phyloP scores from a whole-genome alignment of 2,329 filamentous ascomycete genomes.

The Claviceps arundinis region DNA sequence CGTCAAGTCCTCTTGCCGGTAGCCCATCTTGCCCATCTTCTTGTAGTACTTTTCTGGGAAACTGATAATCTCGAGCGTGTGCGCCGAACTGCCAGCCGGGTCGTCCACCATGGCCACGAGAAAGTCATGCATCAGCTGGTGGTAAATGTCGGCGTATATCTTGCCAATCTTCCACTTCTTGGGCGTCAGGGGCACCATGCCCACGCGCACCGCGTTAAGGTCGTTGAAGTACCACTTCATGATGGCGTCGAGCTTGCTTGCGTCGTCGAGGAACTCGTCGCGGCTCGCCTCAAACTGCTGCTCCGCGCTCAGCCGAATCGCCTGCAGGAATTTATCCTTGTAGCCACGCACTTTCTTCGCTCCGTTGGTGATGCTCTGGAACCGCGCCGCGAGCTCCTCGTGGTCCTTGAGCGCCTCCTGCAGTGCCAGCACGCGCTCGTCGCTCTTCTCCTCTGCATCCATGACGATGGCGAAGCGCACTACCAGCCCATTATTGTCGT shows the following conservation, averaged over 20 bases:
- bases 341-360: conserved; percentile 88
- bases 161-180: conserved; percentile 94
- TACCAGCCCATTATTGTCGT: conserved; percentile 77
- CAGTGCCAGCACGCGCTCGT: conserved; percentile 77
- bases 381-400: conserved; percentile 81
- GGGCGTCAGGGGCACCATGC: conserved; percentile 84
- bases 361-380: conserved; percentile 90
- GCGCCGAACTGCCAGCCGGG: conserved; percentile 67
- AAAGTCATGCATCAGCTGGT: conserved; percentile 91
- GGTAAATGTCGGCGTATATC: conserved; percentile 83
- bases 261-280: conserved; percentile 70
- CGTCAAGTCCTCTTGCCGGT: conserved; percentile 59
- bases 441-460: conserved; percentile 91
- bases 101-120: conserved; percentile 73
- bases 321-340: conserved; percentile 85
- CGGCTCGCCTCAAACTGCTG: conserved; percentile 60
- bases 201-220: conserved; percentile 82
- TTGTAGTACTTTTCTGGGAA: conserved; percentile 94
- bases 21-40: conserved; percentile 86
- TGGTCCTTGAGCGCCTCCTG: conserved; percentile 94
- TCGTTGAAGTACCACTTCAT: conserved; percentile 98
- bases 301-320: conserved; percentile 60
- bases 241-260: conserved; percentile 69
- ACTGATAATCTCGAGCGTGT: conserved; percentile 83
- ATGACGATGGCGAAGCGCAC: conserved; percentile 87